Evolutionary conservation across 257 asterid species (phyloP).

Genomic region (Osmanthus fragrans): DNA sequence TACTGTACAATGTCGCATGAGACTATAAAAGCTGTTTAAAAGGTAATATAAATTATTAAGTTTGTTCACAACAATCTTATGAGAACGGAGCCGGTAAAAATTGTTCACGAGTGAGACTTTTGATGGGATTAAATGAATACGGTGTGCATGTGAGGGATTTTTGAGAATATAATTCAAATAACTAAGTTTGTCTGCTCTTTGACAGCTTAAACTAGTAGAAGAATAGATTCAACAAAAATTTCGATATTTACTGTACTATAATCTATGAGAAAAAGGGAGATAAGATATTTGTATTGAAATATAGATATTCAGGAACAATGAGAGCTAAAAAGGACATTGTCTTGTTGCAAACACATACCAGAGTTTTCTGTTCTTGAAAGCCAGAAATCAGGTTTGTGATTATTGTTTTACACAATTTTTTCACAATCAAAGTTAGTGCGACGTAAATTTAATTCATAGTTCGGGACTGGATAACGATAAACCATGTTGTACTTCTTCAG

Average conservation of each 20-base stretch:
- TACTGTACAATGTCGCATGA: background rate
- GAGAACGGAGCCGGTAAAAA: background rate
- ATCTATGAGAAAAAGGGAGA: background rate
- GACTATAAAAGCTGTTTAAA: background rate
- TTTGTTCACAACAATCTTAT: background rate
- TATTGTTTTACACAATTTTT: background rate
- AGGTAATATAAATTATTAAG: background rate
- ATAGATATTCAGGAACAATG: constrained; percentile 2
- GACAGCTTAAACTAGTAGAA: background rate
- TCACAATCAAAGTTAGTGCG: background rate
- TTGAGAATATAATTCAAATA: background rate
- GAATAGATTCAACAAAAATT: background rate
- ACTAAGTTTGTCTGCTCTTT: background rate
- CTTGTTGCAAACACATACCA: background rate
- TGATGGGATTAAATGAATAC: background rate
- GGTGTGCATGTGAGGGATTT: background rate
- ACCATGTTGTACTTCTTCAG: background rate
- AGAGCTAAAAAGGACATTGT: constrained; percentile 5
- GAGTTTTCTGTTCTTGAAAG: background rate
- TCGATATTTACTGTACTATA: background rate
- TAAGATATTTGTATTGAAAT: background rate
- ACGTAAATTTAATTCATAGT: background rate
- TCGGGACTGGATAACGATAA: background rate
- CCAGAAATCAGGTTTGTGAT: background rate
- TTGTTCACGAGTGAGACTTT: background rate